Base-by-base conservation (phyloP, 768 basidiomycete species). In the Psilocybe sp. region DNA sequence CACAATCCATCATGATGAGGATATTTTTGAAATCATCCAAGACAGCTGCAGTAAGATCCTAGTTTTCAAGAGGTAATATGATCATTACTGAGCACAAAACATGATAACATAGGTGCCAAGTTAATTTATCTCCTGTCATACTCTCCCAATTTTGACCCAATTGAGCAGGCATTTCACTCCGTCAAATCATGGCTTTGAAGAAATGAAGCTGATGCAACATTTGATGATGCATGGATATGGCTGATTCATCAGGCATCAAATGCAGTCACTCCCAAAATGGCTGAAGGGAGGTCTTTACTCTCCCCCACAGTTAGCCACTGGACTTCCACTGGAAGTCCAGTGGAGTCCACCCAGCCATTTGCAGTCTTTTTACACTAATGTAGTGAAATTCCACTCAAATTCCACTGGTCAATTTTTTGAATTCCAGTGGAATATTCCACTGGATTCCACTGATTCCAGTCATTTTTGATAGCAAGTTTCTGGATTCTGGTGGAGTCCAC, bases 1-100 rank as follows among this genome's bases (percentile, higher is more conserved):
- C 32, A 42, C 58, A 2, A 75, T 74, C 18, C 72, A 75, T 44
- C 67, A 75, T 36, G 61, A 64, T 35, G 62, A 68, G 16, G 65
- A 70, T 0, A 51, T 75, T 12, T 53, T 60, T 1, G 40, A 49
- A 2, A 42, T 72, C 15, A 62, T 72, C 15, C 61, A 59, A 37
- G 64, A 50, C 39, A 60, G 64, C 47, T 63, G 60, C 40, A 42
- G 64, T 61, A n/a, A n/a, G n/a, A 33, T 3, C 56, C 54, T 51
- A 52, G 4, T 44, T 31, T 32, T 47, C 23, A 28, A 3, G 3
- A 28, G 23, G 7, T 28, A 28, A 4, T 4, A 4, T 7, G 7
- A 28, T 3, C 7, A 5, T 39, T 52, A 11, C 14, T 33, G 33
- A n/a, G 31, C 7, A 11, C 19, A 13, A 10, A 41, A 34, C 7